Evolutionary conservation across 257 asterid genomes (phyloP).

Genomic region (Nicotiana attenuata): DNA sequence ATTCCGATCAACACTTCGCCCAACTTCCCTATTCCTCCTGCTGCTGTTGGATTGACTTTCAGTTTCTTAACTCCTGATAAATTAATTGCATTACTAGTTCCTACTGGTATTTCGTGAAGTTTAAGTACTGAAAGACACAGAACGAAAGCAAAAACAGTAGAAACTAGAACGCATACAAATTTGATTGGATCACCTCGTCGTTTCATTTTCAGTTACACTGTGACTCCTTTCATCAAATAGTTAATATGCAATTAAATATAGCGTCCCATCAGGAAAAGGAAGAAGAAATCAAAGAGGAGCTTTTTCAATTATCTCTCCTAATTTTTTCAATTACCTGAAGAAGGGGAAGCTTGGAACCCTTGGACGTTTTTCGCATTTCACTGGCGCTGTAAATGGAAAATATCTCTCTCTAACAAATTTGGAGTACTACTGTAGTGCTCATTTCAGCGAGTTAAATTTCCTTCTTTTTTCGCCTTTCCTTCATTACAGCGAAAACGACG

Average conservation of each 20-base stretch:
- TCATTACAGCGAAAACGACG: not conserved
- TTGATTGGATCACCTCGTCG: constrained; percentile 29
- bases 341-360: not conserved
- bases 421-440: not conserved
- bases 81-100: not conserved
- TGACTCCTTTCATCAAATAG: not conserved
- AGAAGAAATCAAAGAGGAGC: not conserved
- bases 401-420: not conserved
- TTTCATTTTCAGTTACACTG: constrained; percentile 7
- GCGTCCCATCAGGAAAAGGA: not conserved
- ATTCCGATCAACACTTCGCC: constrained; percentile 48
- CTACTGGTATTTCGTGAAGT: constrained; percentile 24
- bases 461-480: not conserved
- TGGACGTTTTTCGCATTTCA: not conserved
- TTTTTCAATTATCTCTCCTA: not conserved
- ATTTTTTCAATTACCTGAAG: not conserved
- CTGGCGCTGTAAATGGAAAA: not conserved
- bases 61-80: constrained; percentile 9
- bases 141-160: constrained; percentile 33
- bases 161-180: constrained; percentile 30
- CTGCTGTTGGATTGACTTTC: not conserved
- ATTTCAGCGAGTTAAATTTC: not conserved
- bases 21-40: constrained; percentile 37
- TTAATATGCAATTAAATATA: not conserved
- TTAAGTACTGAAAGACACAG: constrained; percentile 41